A percentile compares a stretch with the other conserved stretches of the same genome.
Evolutionary conservation across 2,329 filamentous ascomycete genomes (phyloP).

Genomic region (Amphichorda felina): DNA sequence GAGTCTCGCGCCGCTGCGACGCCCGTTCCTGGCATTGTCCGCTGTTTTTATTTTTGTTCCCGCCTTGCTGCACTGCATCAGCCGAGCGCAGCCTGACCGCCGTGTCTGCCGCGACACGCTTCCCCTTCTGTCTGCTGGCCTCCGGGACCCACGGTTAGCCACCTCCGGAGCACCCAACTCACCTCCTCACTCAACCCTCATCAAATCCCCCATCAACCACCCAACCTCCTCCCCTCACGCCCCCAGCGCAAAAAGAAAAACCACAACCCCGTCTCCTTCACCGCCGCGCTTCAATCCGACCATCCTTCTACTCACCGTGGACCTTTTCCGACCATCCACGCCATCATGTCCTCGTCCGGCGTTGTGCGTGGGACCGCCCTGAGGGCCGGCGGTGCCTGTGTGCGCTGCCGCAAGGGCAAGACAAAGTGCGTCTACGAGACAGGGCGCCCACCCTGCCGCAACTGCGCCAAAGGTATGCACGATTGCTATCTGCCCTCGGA

Average conservation of each 20-base stretch:
- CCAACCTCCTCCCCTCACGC: background rate
- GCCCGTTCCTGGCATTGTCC: too few relatives aligned
- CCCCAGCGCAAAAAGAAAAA: background rate
- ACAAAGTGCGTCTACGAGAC: conserved; percentile 54
- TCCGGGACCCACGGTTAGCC: conserved; percentile 3
- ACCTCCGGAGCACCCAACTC: background rate
- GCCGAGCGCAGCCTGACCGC: background rate
- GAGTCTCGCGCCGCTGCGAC: too few relatives aligned
- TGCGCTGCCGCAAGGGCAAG: conserved; percentile 52
- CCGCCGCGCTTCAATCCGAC: background rate
- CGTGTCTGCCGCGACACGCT: background rate
- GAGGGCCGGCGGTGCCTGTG: conserved; percentile 47
- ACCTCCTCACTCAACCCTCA: background rate
- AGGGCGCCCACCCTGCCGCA: conserved; percentile 49
- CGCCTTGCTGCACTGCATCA: too few relatives aligned
- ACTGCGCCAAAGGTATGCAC: conserved; percentile 52
- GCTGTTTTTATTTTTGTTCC: too few relatives aligned
- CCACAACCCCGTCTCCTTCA: background rate
- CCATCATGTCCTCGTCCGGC: conserved; percentile 21
- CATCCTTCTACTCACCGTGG: background rate
- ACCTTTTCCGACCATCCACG: background rate
- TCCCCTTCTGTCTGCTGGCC: background rate
- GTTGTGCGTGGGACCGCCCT: conserved; percentile 46
- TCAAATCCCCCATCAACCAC: background rate
- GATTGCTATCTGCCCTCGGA: conserved; percentile 51